Percentiles rank a stretch among this genome's conserved stretches.
phyloP scores from a whole-genome alignment of 768 basidiomycete genomes.

The Mycena indigotica region DNA sequence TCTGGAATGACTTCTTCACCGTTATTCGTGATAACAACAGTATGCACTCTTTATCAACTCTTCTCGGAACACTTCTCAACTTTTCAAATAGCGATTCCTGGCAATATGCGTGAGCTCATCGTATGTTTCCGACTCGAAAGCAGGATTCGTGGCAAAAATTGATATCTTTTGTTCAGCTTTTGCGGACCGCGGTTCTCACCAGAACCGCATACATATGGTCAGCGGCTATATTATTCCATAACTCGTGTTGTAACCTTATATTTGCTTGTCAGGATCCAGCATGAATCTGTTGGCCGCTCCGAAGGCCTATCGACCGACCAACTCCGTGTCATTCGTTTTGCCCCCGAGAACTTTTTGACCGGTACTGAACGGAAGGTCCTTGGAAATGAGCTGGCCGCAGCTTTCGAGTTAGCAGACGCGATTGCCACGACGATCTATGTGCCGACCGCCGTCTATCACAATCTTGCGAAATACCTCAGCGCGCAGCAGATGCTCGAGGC shows the following conservation, averaged over 20 bases:
- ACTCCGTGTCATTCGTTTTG: conserved; percentile 29
- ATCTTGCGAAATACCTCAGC: conserved; percentile 27
- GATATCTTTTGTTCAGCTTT: conserved; percentile 22
- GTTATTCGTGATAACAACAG: conserved; percentile 33
- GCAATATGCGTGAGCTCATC: conserved; percentile 39
- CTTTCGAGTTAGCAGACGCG: conserved; percentile 32
- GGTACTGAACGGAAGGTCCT: conserved; percentile 20
- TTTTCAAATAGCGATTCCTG: conserved; percentile 26
- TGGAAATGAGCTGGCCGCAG: conserved; percentile 29
- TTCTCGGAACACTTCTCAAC: background rate
- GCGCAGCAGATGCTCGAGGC: conserved; percentile 32
- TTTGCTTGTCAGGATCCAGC: conserved; percentile 28
- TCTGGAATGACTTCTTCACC: conserved; percentile 37
- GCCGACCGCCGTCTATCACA: conserved; percentile 26
- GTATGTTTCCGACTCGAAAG: conserved; percentile 22
- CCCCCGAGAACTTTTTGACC: conserved; percentile 17
- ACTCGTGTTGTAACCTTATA: background rate
- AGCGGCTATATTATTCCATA: background rate
- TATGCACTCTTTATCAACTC: background rate
- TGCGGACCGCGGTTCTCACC: conserved; percentile 32
- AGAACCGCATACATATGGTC: conserved; percentile 35
- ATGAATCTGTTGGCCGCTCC: conserved; percentile 35
- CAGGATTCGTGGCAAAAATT: no score
- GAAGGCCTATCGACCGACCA: conserved; percentile 34
- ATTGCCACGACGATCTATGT: conserved; percentile 29